A percentile compares a stretch with the other conserved stretches of the same genome.
Evolutionary conservation across 1,284 basidiomycete species (phyloP).

Genomic region (Schizophyllum amplum): DNA sequence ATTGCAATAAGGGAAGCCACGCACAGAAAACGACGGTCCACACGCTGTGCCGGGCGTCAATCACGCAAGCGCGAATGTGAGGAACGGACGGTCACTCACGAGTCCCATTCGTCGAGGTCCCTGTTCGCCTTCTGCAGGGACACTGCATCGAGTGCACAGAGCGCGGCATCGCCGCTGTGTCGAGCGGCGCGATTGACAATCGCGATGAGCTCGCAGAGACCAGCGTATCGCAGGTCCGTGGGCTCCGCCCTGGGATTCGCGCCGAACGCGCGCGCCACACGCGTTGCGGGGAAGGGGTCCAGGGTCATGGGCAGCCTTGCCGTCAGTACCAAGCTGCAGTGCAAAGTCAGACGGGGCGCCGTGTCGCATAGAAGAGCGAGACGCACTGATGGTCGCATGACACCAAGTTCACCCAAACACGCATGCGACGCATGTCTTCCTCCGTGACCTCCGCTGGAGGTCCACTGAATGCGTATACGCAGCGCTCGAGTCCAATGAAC

Average conservation of each 20-base stretch:
- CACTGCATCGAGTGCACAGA: slow-evolving; percentile 2
- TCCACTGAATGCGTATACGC: slow-evolving; percentile 3
- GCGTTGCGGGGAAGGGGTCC: slow-evolving; percentile 2
- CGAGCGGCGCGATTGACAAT: slow-evolving; percentile 4
- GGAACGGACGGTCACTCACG: slow-evolving; percentile 1
- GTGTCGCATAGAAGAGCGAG: neutral
- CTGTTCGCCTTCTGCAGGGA: slow-evolving; percentile 6
- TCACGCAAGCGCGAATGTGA: neutral
- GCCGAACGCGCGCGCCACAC: slow-evolving; percentile 4
- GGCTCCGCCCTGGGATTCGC: slow-evolving; percentile 4
- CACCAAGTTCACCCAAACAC: slow-evolving; percentile 7
- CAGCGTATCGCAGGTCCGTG: slow-evolving; percentile 4
- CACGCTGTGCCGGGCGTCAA: neutral
- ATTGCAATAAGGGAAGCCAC: neutral
- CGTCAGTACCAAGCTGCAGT: slow-evolving; percentile 1
- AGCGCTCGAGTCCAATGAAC: slow-evolving; percentile 6
- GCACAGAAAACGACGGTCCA: slow-evolving; percentile 3
- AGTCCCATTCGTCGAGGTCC: slow-evolving; percentile 6
- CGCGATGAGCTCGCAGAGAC: slow-evolving; percentile 5
- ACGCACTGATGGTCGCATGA: slow-evolving; percentile 7
- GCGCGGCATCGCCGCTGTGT: slow-evolving; percentile 5
- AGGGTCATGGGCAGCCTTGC: slow-evolving; percentile 4
- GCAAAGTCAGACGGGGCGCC: neutral
- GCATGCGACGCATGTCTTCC: slow-evolving; percentile 4
- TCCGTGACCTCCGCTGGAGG: slow-evolving; percentile 1